Evolutionary conservation across 2,329 filamentous ascomycete genomes (phyloP), one percentile per base, ranked within the genome.

Genomic region (Xylariaceae sp.): DNA sequence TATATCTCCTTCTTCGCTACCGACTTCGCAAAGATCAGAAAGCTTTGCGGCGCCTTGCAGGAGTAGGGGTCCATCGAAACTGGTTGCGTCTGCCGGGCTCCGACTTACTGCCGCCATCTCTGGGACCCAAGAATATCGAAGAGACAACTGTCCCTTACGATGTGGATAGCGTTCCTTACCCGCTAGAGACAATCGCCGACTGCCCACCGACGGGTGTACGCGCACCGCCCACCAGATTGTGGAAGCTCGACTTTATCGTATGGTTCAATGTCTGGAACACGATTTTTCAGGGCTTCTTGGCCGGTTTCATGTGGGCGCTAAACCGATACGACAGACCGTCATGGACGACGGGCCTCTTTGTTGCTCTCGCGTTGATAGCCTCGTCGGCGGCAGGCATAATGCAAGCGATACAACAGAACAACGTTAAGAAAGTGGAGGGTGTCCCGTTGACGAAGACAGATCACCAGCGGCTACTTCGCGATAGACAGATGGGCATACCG

Each of bases 261-360:
- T 92, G 87, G 86, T 78, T 86, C 60, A 91, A 90, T 71, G 79
- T 90, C 3, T 78, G 76, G 73, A 95, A 96, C 64, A 94, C 90
- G 0, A 79, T 92, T 49, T 78, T 94, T 42, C 91, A 96, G 68
- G 78, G 78, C 38, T 78, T 83, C 16, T 77, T 96, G 2, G 87
- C 84, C 9, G 86, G 81, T 3, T 88, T 90, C 71, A 95, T 96
- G 90, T 95, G 89, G 88, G 84, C 82, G 2, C 75, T 88, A 70
- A 88, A 89, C 64, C 76, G 88, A 18, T 86, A 84, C 63, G 72
- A 87, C 18, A 77, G 90, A n/a, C 89, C 90, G 0, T 80, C 81
- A 18, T 95, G 89, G 22, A 81, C 84, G 11, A 92, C 89, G 0
- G 90, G 89, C 1, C 70, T 91, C 0, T 90, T 94, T 64, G 87